A percentile compares a stretch with the other conserved stretches of the same genome.
phyloP scores from a whole-genome alignment of 2,329 filamentous ascomycete species.

The Nigrograna mackinnonii region DNA sequence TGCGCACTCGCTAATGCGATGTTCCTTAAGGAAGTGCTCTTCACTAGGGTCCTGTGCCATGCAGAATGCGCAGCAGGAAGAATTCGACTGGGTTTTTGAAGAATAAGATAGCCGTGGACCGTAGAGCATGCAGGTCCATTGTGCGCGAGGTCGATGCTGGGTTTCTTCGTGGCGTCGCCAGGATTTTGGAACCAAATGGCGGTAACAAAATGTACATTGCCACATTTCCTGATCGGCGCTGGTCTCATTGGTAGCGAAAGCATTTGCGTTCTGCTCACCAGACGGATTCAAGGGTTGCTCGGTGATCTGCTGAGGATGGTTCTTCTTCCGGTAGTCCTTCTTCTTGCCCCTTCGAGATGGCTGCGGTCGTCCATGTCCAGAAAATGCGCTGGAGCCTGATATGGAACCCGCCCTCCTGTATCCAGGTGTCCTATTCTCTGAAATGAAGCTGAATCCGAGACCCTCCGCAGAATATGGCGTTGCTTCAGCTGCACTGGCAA shows the following conservation, averaged over 20 bases:
- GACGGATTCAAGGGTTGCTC: not conserved
- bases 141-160: conserved; percentile 34
- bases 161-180: conserved; percentile 43
- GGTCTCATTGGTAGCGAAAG: not conserved
- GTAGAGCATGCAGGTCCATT: conserved; percentile 37
- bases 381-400: conserved; percentile 8
- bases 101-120: conserved; percentile 23
- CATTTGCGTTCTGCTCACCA: not conserved
- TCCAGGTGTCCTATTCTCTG: conserved; percentile 3
- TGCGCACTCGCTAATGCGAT: conserved; percentile 35
- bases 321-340: conserved; percentile 32
- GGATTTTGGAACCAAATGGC: conserved; percentile 32
- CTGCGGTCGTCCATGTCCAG: conserved; percentile 3
- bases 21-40: conserved; percentile 27
- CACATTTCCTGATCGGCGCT: conserved; percentile 23
- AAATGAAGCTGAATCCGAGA: conserved; percentile 8
- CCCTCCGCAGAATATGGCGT: conserved; percentile 7
- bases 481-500: conserved; percentile 12
- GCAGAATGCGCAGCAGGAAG: conserved; percentile 33
- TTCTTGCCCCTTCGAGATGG: conserved; percentile 38
- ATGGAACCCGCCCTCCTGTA: conserved; percentile 11
- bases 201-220: conserved; percentile 39
- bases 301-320: conserved; percentile 10
- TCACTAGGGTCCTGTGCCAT: conserved; percentile 26
- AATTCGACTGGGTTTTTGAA: conserved; percentile 2